These are phyloP conservation scores for Diaporthe velutina DNA, from an alignment of 2,329 filamentous ascomycete species.

Conservation along the genomic window DNA sequence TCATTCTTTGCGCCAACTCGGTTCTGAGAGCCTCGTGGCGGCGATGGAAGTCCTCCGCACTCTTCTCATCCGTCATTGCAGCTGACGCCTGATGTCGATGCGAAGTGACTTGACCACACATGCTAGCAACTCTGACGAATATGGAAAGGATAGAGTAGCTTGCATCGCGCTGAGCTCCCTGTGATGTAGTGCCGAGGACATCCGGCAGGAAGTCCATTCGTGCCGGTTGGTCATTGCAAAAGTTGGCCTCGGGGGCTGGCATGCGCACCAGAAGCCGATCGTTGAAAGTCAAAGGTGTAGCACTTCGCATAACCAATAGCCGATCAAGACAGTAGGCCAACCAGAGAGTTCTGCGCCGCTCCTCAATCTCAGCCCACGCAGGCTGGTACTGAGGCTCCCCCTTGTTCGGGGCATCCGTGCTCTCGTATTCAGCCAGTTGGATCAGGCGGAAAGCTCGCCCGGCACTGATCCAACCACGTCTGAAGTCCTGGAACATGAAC, in stretches of 20 bases:
- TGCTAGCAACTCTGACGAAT: neutral
- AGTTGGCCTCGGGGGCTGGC: neutral
- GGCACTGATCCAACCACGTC: constrained; percentile 44
- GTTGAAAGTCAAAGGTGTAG: neutral
- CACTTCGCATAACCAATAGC: neutral
- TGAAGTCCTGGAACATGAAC: constrained; percentile 44
- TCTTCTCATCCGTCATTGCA: neutral
- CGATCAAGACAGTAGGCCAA: constrained; percentile 7
- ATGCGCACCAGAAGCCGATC: neutral
- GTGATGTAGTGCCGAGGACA: too few species aligned
- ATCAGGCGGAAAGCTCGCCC: constrained; percentile 44
- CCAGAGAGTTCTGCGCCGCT: constrained; percentile 12
- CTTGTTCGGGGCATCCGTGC: constrained; percentile 7
- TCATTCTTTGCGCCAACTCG: neutral
- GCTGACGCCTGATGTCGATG: neutral
- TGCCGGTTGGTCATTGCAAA: constrained; percentile 3
- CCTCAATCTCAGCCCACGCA: constrained; percentile 13
- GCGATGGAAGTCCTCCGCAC: neutral
- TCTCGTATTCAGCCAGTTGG: constrained; percentile 37
- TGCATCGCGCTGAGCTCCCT: neutral
- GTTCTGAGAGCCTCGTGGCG: neutral
- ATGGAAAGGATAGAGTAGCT: neutral
- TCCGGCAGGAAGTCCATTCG: neutral
- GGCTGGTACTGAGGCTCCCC: constrained; percentile 4
- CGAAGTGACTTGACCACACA: constrained; percentile 10